Percentiles rank a stretch among this genome's conserved stretches.
These are phyloP conservation scores for Margaritispora aquatica DNA, from an alignment of 495 filamentous ascomycete species.

Conservation along the genomic window DNA sequence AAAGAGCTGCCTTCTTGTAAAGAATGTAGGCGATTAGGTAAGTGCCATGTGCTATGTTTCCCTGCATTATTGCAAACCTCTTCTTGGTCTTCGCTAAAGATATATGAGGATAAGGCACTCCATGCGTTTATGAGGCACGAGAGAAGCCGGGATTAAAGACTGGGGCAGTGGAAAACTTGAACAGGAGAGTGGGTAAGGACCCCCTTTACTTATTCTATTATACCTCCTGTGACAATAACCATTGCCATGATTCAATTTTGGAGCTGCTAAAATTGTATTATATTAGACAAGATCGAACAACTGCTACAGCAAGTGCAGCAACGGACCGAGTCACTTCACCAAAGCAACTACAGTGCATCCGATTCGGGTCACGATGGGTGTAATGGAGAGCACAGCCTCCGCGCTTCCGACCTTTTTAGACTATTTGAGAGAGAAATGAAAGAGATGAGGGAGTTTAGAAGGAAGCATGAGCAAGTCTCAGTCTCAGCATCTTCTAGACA, in stretches of 20 bases:
- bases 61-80: neutral
- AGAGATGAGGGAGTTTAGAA: neutral
- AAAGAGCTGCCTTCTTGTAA: neutral
- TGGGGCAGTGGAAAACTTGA: conserved; percentile 24
- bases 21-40: neutral
- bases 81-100: neutral
- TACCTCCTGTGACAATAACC: neutral
- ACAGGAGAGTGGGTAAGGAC: conserved; percentile 21
- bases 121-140: conserved; percentile 22
- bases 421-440: neutral
- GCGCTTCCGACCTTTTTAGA: neutral
- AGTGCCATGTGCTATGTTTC: neutral
- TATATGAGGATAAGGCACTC: neutral
- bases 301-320: neutral
- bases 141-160: conserved; percentile 26
- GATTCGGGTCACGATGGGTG: neutral
- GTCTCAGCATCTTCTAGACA: neutral
- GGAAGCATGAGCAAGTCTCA: neutral
- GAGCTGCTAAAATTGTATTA: neutral
- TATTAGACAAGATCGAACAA: conserved; percentile 4
- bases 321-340: neutral
- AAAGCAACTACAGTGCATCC: neutral
- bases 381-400: neutral
- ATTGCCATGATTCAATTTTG: neutral
- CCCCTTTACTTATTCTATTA: neutral